Evolutionary conservation across 108 stramenopile genomes (phyloP).

Genomic region (Aureococcus anophagefferens): DNA sequence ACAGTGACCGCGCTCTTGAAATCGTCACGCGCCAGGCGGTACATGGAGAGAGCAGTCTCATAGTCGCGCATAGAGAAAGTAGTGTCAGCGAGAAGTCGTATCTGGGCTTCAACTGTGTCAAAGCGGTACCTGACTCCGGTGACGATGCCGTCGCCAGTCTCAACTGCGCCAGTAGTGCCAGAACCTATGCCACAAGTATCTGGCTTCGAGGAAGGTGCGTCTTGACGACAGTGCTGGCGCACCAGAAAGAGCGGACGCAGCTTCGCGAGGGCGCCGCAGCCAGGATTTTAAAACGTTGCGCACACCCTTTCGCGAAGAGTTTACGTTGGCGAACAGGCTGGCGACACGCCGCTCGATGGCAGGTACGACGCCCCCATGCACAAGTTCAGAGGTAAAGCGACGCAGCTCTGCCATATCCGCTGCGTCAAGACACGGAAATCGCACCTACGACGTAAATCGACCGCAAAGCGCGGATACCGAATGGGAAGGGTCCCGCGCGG

Average conservation of each 20-base stretch:
- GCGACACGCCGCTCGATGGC: background rate
- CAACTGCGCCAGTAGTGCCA: too few species aligned
- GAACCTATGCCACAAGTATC: background rate
- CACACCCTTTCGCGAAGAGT: background rate
- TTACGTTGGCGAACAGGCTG: background rate
- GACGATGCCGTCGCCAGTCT: too few species aligned
- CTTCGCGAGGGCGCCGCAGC: too few species aligned
- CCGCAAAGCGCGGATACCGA: too few species aligned
- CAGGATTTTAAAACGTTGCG: background rate
- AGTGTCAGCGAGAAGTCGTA: background rate
- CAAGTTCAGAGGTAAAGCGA: background rate
- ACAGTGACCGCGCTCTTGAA: slow-evolving; percentile 75
- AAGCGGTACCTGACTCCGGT: too few species aligned
- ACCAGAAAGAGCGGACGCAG: too few species aligned
- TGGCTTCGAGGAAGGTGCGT: background rate
- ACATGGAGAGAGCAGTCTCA: slow-evolving; percentile 55
- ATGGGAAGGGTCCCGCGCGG: too few species aligned
- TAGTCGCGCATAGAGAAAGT: slow-evolving; percentile 49
- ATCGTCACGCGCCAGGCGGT: slow-evolving; percentile 71
- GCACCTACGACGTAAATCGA: too few species aligned
- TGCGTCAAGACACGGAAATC: background rate
- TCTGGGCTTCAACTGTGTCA: background rate
- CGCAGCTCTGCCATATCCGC: background rate
- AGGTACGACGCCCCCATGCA: background rate
- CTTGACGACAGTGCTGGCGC: background rate